Conservation (phyloP, 169 alveolate species). For the Plasmodium gaboni region DNA sequence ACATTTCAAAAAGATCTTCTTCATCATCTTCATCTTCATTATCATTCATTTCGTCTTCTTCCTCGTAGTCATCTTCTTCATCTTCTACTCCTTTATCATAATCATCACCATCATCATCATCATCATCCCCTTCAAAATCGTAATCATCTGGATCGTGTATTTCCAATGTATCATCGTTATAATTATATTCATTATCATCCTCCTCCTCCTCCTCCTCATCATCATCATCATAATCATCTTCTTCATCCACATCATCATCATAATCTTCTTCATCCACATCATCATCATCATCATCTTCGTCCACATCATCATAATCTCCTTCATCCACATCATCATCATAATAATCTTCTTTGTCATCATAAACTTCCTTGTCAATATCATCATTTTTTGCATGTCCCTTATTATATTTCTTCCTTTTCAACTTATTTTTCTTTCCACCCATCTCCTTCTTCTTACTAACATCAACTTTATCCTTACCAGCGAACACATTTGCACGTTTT, state of each 20-base stretch:
- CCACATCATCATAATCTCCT: not conserved
- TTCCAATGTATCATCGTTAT: not conserved
- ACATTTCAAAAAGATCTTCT: not conserved
- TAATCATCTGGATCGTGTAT: not conserved
- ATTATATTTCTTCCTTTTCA: not conserved
- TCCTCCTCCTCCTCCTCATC: conserved; percentile 8
- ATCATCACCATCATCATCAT: not conserved
- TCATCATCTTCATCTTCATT: conserved; percentile 29
- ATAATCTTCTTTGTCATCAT: not conserved
- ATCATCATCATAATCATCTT: conserved; percentile 33
- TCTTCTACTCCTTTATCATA: conserved; percentile 5
- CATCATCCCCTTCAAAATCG: conserved; percentile 9
- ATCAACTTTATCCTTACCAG: not conserved
- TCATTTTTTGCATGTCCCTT: not conserved
- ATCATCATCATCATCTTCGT: not conserved
- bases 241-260: conserved; percentile 16
- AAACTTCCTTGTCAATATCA: not conserved
- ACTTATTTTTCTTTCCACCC: not conserved
- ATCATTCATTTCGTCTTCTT: not conserved
- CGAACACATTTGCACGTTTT: not conserved
- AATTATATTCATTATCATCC: conserved; percentile 7
- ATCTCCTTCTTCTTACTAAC: not conserved
- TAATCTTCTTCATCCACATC: not conserved
- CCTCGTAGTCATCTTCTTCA: not conserved
- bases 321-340: not conserved